phyloP scores from a whole-genome alignment of 164 flowering plant species.

The Houttuynia cordata region DNA sequence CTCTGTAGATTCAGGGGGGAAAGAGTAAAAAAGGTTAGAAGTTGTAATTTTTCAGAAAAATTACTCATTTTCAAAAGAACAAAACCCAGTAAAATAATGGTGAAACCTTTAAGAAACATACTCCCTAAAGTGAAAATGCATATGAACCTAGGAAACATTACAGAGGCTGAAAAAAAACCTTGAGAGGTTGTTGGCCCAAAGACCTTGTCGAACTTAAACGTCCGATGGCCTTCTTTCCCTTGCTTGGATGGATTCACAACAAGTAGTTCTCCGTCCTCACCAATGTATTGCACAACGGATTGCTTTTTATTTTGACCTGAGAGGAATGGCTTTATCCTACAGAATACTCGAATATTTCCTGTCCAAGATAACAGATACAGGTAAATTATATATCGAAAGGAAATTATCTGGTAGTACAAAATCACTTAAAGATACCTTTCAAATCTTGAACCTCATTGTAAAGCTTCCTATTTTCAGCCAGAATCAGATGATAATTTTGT shows the following conservation, averaged over 20 bases:
- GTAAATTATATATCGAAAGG: background rate
- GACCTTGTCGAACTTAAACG: slow-evolving; percentile 85
- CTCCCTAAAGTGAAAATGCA: background rate
- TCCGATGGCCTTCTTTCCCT: slow-evolving; percentile 65
- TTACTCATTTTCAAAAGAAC: too few species aligned
- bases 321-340: slow-evolving; percentile 90
- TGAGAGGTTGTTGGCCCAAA: slow-evolving; percentile 70
- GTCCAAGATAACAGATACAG: slow-evolving; percentile 4
- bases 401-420: background rate
- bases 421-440: slow-evolving; percentile 45
- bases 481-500: slow-evolving; percentile 68
- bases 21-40: background rate
- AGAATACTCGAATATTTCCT: slow-evolving; percentile 95
- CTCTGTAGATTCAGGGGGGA: slow-evolving; percentile 29
- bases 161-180: slow-evolving; percentile 30
- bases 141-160: too few species aligned
- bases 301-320: slow-evolving; percentile 60
- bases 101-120: background rate
- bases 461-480: slow-evolving; percentile 74
- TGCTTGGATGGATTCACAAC: slow-evolving; percentile 69
- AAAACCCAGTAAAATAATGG: too few species aligned
- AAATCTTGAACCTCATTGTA: slow-evolving; percentile 95
- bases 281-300: slow-evolving; percentile 66
- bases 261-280: slow-evolving; percentile 85
- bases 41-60: background rate